Evolutionary conservation across 140 eudicot genomes (phyloP), one percentile per base, ranked within the genome.

Genomic region (Ambrosia hybrid): DNA sequence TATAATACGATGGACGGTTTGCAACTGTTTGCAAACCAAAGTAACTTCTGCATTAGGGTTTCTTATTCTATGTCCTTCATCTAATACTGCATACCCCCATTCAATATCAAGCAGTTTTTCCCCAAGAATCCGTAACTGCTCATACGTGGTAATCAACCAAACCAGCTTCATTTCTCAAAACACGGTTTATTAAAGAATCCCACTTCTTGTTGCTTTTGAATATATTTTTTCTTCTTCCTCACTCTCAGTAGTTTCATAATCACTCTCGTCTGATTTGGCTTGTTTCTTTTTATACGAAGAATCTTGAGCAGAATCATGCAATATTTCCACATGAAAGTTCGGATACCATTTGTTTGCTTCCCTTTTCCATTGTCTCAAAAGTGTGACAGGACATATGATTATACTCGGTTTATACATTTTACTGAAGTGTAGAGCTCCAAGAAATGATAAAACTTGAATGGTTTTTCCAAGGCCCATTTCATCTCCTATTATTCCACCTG

Each of bases 11-110:
- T 94, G 99, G 77, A 94, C 90, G 0, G 99, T 94, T 72, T 90
- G 99, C 39, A 94, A 74, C 79, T 94, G 99, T 64, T 94, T 94
- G 82, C 99, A 94, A 65, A 86, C 97, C 55, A 94, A 82, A 30
- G 99, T 94, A 67, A 90, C 79, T 73, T 94, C 99, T 0, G 99
- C 99, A 76, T 94, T 94, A 13, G 97, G 99, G 78, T 94, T 94
- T 60, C 99, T 82, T 67, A 94, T 94, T 52, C 96, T 89, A 61
- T 94, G 99, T 39, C 99, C 99, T 82, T 94, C 99, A 78, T 94
- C 99, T 34, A 94, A 73, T 13, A 94, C 94, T 13, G 97, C 97
- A 72, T 94, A 94, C 58, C 99, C 99, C 99, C 99, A 94, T 77
- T 85, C 88, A 49, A 94, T 71, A 48, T 94, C 96, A 52, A 94